Evolutionary conservation across 371 early-diverging fungal genomes (phyloP), one percentile per base, ranked within the genome.

Genomic region (Rhizopus sp.): DNA sequence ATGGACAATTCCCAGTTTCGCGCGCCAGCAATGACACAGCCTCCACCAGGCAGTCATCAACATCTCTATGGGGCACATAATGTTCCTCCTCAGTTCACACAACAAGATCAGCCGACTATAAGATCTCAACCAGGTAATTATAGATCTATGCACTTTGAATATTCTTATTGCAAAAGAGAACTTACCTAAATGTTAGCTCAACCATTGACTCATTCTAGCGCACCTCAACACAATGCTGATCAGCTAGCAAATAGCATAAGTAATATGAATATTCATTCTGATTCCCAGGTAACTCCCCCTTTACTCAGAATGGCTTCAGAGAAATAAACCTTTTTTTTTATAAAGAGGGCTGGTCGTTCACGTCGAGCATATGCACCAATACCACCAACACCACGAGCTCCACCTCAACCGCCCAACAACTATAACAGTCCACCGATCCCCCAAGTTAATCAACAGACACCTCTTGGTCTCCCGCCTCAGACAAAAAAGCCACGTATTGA

Each of bases 401-500:
- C n/a, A 34, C 37, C 31, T 32, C 23, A 9, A 35, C 30, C 35
- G 4, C 16, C 23, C 57, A 48, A 7, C 54, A 60, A 5, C 58
- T 34, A 7, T 57, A 57, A n/a, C 59, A 41, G 29, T 53, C 55
- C 7, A 17, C 57, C 34, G 29, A 17, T 15, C 38, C 47, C 7
- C 42, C 17, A 3, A 41, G 3, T 44, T 16, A 6, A 45, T n/a
- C 6, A 17, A 15, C 30, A 56, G 5, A 48, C 64, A 23, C 62
- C 66, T 31, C 41, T 60, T n/a, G 63, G 63, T 17, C 42, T 66
- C 7, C 65, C 64, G 3, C 60, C 59, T 54, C 71, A 60, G 34
- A 46, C 42, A 7, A 39, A 81, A 29, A 83, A 79, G 55, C 75
- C 84, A 3, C 82, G 85, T 35, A 97, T 98, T 47, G 94, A 98